Conservation (phyloP, 345 rosid genomes). For the Eucalyptus rudis region DNA sequence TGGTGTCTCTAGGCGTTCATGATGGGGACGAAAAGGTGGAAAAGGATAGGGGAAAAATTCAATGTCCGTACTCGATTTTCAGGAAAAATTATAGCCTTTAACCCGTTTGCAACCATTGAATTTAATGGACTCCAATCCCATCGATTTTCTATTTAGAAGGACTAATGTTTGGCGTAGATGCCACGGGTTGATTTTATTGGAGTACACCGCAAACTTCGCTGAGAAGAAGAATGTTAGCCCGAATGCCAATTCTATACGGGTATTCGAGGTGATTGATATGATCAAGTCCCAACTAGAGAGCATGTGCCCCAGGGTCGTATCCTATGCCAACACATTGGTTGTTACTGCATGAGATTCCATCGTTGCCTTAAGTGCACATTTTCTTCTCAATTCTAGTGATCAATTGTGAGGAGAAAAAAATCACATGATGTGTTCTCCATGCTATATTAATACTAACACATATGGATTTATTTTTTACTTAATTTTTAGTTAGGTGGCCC, state of each 20-base stretch:
- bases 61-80: not conserved
- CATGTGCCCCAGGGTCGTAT: not conserved
- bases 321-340: conserved; percentile 8
- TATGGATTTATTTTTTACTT: too few relatives aligned
- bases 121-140: too few relatives aligned
- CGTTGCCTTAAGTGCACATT: not conserved
- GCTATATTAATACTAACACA: too few relatives aligned
- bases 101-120: too few relatives aligned
- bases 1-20: too few relatives aligned
- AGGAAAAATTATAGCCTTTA: too few relatives aligned
- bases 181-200: conserved; percentile 4
- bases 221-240: not conserved
- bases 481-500: conserved; percentile 32
- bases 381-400: not conserved
- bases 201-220: not conserved
- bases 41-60: too few relatives aligned
- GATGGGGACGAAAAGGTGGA: too few relatives aligned
- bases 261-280: conserved; percentile 5
- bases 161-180: not conserved
- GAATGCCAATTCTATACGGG: conserved; percentile 2
- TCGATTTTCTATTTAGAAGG: too few relatives aligned
- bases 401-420: too few relatives aligned
- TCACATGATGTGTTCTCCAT: too few relatives aligned
- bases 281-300: conserved; percentile 6
- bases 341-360: conserved; percentile 13